phyloP scores from a whole-genome alignment of 2,329 filamentous ascomycete species.

The Apiospora sp. region DNA sequence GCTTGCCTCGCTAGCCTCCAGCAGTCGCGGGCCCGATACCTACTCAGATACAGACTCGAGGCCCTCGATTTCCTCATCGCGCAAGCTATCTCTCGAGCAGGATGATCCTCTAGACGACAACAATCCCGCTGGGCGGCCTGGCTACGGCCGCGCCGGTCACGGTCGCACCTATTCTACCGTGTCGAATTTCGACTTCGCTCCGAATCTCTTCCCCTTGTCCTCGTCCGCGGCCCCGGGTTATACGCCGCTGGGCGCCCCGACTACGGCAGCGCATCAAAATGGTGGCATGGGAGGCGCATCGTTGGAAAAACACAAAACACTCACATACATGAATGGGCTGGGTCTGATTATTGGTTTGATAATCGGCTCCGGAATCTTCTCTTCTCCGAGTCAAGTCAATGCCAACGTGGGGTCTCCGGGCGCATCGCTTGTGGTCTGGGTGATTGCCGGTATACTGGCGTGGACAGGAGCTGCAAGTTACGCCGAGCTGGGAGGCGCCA shows the following conservation, averaged over 20 bases:
- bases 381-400: constrained; percentile 91
- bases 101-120: constrained; percentile 79
- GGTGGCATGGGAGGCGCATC: constrained; percentile 75
- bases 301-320: constrained; percentile 91
- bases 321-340: constrained; percentile 93
- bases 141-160: constrained; percentile 43
- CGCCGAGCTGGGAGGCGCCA: constrained; percentile 93
- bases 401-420: constrained; percentile 90
- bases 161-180: constrained; percentile 85
- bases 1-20: constrained; percentile 92
- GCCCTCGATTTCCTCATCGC: constrained; percentile 91
- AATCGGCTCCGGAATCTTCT: constrained; percentile 97
- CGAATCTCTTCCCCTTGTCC: constrained; percentile 89
- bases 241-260: constrained; percentile 83
- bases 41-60: constrained; percentile 75
- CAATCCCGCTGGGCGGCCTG: constrained; percentile 55
- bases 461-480: constrained; percentile 97
- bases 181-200: constrained; percentile 95
- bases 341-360: constrained; percentile 92
- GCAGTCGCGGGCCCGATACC: constrained; percentile 69
- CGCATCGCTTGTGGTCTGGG: constrained; percentile 90
- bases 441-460: constrained; percentile 86
- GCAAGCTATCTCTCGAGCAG: constrained; percentile 85
- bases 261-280: constrained; percentile 57
- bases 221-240: constrained; percentile 79